phyloP scores from a whole-genome alignment of 1,284 basidiomycete species.

The Ganoderma multipileum region DNA sequence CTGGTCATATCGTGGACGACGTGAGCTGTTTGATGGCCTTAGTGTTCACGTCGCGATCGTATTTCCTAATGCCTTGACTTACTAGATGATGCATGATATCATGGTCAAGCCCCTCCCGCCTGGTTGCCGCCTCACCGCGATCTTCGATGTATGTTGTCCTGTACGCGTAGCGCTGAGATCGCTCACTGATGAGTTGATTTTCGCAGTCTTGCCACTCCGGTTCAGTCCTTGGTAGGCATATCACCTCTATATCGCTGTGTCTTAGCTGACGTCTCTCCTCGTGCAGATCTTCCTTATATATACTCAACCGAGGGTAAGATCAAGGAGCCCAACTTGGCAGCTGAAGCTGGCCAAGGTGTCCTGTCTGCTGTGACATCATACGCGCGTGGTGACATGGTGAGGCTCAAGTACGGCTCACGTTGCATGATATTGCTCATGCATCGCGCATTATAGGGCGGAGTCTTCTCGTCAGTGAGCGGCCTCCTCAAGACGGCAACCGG shows the following conservation, averaged over 20 bases:
- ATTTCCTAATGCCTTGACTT: neutral
- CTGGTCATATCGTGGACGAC: conserved; percentile 85
- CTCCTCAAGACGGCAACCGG: conserved; percentile 52
- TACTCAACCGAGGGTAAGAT: conserved; percentile 94
- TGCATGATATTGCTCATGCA: neutral
- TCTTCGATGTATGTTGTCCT: conserved; percentile 73
- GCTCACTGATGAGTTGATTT: conserved; percentile 33
- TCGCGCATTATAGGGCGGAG: conserved; percentile 52
- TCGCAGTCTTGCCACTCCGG: conserved; percentile 54
- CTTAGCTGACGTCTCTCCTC: neutral
- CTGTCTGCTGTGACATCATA: conserved; percentile 75
- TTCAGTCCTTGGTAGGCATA: conserved; percentile 46
- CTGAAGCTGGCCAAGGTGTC: conserved; percentile 80
- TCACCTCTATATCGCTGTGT: conserved; percentile 9
- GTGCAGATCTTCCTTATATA: conserved; percentile 48
- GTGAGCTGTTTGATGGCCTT: conserved; percentile 52
- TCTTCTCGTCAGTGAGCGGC: conserved; percentile 56
- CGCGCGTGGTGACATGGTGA: conserved; percentile 72
- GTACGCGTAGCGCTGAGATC: conserved; percentile 36
- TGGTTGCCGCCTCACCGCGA: conserved; percentile 88
- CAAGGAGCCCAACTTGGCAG: conserved; percentile 88
- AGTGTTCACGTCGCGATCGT: neutral
- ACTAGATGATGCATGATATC: conserved; percentile 73
- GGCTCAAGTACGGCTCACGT: neutral
- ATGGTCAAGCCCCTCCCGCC: conserved; percentile 80